Percentiles rank a stretch among this genome's conserved stretches.
These are phyloP conservation scores for Medicago lupulina DNA, from an alignment of 306 rosid genomes.

Conservation along the genomic window DNA sequence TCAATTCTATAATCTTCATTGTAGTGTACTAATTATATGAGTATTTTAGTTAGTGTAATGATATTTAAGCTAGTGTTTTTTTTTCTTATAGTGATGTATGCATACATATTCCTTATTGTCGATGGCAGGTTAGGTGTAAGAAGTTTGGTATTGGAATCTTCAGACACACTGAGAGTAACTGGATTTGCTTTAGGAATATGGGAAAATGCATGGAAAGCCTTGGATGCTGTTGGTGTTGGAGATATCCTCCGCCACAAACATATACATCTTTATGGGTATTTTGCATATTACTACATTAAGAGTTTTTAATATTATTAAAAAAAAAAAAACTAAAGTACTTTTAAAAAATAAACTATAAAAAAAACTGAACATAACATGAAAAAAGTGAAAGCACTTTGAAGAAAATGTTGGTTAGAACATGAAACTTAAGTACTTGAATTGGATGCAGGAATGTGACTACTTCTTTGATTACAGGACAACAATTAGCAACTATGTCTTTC, in stretches of 20 bases:
- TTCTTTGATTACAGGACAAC: conserved; percentile 56
- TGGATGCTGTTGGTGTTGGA: conserved; percentile 71
- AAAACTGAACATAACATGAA: too few relatives aligned
- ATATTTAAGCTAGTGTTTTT: too few relatives aligned
- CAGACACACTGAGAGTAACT: conserved; percentile 56
- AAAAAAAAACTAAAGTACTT: too few relatives aligned
- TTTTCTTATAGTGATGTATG: background rate
- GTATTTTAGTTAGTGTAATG: too few relatives aligned
- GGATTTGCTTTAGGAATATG: conserved; percentile 67
- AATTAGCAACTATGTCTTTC: conserved; percentile 46
- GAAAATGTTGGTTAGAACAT: too few relatives aligned
- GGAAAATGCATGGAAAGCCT: conserved; percentile 84
- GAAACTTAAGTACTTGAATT: background rate
- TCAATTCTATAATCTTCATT: background rate
- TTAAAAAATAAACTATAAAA: too few relatives aligned
- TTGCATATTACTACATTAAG: too few relatives aligned
- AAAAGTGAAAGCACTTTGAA: too few relatives aligned
- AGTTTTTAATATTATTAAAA: too few relatives aligned
- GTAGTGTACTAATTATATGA: too few relatives aligned
- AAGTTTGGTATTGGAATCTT: conserved; percentile 79
- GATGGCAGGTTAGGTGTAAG: conserved; percentile 56
- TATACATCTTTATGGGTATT: conserved; percentile 27
- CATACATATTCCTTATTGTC: background rate
- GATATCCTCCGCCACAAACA: conserved; percentile 62
- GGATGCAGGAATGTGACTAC: conserved; percentile 33